phyloP scores from a whole-genome alignment of 1,139 yeast species.

The Geotrichum phurueaensis region DNA sequence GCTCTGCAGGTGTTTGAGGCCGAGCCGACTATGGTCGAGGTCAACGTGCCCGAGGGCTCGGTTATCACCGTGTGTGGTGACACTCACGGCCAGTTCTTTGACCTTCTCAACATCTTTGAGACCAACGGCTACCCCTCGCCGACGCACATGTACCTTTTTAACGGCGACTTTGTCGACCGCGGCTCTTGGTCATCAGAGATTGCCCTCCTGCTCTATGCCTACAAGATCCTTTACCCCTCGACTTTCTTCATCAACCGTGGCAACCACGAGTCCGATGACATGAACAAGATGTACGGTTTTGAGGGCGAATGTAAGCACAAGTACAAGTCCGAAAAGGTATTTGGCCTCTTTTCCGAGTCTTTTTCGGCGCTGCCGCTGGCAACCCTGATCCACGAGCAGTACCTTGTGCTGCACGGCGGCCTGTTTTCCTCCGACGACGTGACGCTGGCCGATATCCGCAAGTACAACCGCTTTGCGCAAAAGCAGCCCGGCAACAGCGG shows the following conservation, averaged over 20 bases:
- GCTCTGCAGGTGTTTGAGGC: constrained; percentile 57
- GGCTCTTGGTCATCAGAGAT: constrained; percentile 99
- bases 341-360: constrained; percentile 78
- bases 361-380: constrained; percentile 86
- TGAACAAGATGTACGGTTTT: constrained; percentile 96
- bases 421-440: constrained; percentile 72
- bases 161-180: constrained; percentile 96
- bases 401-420: constrained; percentile 94
- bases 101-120: constrained; percentile 71
- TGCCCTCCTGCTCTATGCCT: constrained; percentile 70
- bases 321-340: constrained; percentile 68
- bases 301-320: constrained; percentile 93
- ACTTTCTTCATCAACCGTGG: constrained; percentile 80
- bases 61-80: constrained; percentile 87
- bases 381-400: constrained; percentile 60
- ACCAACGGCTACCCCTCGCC: constrained; percentile 63
- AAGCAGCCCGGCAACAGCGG: constrained; percentile 90
- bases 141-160: constrained; percentile 74
- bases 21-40: constrained; percentile 75
- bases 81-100: constrained; percentile 95
- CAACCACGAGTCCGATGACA: constrained; percentile 92
- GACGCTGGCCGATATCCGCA: constrained; percentile 66
- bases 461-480: constrained; percentile 57
- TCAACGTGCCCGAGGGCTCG: constrained; percentile 41
- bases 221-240: constrained; percentile 74